Conservation (phyloP, 2,329 filamentous ascomycete genomes). For the Microdochium bolleyi region DNA sequence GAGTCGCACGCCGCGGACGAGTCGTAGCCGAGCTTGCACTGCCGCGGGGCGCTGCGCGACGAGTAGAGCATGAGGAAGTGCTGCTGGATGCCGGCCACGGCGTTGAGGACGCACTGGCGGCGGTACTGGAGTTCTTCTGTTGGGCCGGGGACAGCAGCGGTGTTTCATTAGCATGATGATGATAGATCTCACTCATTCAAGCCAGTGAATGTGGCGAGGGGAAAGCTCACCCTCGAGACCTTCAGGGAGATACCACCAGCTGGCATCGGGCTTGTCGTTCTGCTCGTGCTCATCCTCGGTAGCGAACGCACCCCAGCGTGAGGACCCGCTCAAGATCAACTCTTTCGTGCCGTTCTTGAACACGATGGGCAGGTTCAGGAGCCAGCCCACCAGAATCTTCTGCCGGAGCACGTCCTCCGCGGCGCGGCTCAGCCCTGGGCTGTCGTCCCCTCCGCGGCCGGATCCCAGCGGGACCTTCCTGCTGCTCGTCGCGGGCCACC, state of each 20-base stretch:
- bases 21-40: conserved; percentile 70
- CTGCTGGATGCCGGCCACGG: conserved; percentile 59
- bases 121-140: conserved; percentile 59
- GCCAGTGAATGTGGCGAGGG: too few species aligned
- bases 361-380: conserved; percentile 54
- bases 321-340: conserved; percentile 58
- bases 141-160: too few species aligned
- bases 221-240: conserved; percentile 51
- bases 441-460: conserved; percentile 22
- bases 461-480: conserved; percentile 25
- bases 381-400: conserved; percentile 58
- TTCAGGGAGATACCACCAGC: conserved; percentile 68
- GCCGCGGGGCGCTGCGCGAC: conserved; percentile 47
- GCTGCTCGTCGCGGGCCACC: conserved; percentile 41
- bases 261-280: conserved; percentile 29
- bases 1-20: conserved; percentile 65
- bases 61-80: conserved; percentile 63
- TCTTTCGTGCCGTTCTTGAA: conserved; percentile 56
- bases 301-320: conserved; percentile 41
- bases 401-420: conserved; percentile 61
- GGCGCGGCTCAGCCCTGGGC: conserved; percentile 26
- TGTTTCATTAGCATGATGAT: too few species aligned
- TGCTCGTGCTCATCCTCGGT: conserved; percentile 21
- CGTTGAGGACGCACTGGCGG: conserved; percentile 58
- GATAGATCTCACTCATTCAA: too few species aligned